Conservation (phyloP, 768 basidiomycete species). For the Tricholoma saponaceum region DNA sequence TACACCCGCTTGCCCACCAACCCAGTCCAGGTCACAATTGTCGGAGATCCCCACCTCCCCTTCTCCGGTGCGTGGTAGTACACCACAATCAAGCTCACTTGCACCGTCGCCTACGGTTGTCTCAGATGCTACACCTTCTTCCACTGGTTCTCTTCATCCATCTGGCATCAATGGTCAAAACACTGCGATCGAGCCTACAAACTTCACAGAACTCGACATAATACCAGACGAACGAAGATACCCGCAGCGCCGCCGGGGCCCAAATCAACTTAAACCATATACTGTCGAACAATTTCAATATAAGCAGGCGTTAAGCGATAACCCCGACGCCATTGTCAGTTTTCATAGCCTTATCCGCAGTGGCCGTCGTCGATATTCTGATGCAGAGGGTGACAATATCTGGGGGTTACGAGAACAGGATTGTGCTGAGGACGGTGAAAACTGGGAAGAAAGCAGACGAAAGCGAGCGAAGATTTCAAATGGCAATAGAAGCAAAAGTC, state of each 20-base stretch:
- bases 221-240: conserved; percentile 34
- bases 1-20: not conserved
- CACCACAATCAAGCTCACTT: conserved; percentile 7
- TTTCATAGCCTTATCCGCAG: conserved; percentile 30
- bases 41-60: not conserved
- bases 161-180: not conserved
- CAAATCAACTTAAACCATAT: conserved; percentile 61
- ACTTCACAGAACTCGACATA: not conserved
- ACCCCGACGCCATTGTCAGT: conserved; percentile 69
- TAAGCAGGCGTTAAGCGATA: conserved; percentile 41
- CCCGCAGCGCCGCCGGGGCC: conserved; percentile 49
- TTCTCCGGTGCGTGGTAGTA: not conserved
- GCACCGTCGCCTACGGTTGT: not conserved
- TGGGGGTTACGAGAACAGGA: conserved; percentile 25
- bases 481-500: not conserved
- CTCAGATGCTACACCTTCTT: not conserved
- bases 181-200: not conserved
- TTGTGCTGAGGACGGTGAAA: conserved; percentile 15
- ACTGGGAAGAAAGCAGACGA: conserved; percentile 14
- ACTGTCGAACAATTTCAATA: conserved; percentile 51
- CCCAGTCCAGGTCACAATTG: no score
- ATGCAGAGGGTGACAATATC: conserved; percentile 24
- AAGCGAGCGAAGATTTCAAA: conserved; percentile 1
- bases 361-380: conserved; percentile 19
- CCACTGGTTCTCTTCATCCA: not conserved